Evolutionary conservation across 2,329 filamentous ascomycete genomes (phyloP), one percentile per base, ranked within the genome.

Genomic region (Hymenotorrendiella dingleyae): DNA sequence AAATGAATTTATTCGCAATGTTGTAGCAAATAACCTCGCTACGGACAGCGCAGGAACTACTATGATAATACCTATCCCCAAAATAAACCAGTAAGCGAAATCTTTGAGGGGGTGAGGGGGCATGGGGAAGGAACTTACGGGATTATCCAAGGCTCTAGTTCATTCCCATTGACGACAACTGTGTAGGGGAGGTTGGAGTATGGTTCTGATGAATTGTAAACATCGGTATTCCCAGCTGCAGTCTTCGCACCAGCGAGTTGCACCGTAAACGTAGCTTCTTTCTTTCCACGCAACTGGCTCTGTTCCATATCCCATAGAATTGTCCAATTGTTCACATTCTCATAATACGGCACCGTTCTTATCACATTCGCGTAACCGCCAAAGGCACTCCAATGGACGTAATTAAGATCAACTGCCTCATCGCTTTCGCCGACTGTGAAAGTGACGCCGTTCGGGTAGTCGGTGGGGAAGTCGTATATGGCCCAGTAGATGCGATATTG

Each of bases 311-410:
- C 67, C 46, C 78, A 81, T 0, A 68, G 53, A 21, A 81, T 64
- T 0, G 72, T 80, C 77, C 76, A 80, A 58, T 80, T 78, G 56
- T 77, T 78, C 20, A 78, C 67, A 48, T 67, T 67, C 16, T 67
- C 63, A 30, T 64, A 62, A 37, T 71, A 69, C 4, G 67, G 59
- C 33, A 68, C 61, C 1, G 65, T 59, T 1, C 73, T 65, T 3
- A 66, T 40, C 11, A 59, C 68, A 57, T 78, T 73, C 1, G 65
- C 73, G 21, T 72, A 64, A 5, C 74, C 73, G 1, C 78, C 77
- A 52, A 79, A 82, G 7, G 78, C 76, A 43, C 71, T 74, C 80
- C 78, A 83, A 56, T 83, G 80, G 4, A 82, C 72, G 42, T 81
- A 81, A 59, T 83, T 83, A 46, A 80, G 65, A 52, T 79, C 74